Conservation (phyloP, 1,139 yeast genomes). For the Ogataea hybrid region DNA sequence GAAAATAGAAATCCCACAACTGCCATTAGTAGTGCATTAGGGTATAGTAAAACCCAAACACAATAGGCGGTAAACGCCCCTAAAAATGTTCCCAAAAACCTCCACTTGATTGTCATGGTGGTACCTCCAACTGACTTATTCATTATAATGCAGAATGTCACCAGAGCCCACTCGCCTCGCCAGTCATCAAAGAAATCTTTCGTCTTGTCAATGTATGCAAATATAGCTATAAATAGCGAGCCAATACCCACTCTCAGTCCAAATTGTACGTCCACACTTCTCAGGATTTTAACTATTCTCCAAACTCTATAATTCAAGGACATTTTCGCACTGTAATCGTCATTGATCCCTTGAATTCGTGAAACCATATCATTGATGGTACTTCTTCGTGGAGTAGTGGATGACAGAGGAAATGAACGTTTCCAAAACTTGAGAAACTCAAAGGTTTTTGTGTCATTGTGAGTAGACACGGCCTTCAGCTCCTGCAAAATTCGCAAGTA, state of each 20-base stretch:
- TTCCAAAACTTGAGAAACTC: constrained; percentile 55
- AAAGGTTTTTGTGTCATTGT: constrained; percentile 37
- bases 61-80: constrained; percentile 65
- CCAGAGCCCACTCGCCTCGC: constrained; percentile 85
- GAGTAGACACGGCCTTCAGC: constrained; percentile 22
- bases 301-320: constrained; percentile 34
- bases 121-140: constrained; percentile 88
- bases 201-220: constrained; percentile 64
- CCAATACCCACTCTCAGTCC: constrained; percentile 82
- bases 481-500: constrained; percentile 46
- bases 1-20: constrained; percentile 59
- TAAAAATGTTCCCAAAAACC: constrained; percentile 70
- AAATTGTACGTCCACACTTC: constrained; percentile 70
- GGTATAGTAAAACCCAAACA: constrained; percentile 59
- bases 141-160: constrained; percentile 81
- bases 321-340: constrained; percentile 1
- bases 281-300: constrained; percentile 42
- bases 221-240: constrained; percentile 60
- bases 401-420: background rate
- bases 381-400: constrained; percentile 18
- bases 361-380: constrained; percentile 54
- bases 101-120: constrained; percentile 71
- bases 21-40: constrained; percentile 54
- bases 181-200: constrained; percentile 56
- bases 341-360: constrained; percentile 11